Conservation (phyloP, 306 rosid species). For the Rosa multiflora region DNA sequence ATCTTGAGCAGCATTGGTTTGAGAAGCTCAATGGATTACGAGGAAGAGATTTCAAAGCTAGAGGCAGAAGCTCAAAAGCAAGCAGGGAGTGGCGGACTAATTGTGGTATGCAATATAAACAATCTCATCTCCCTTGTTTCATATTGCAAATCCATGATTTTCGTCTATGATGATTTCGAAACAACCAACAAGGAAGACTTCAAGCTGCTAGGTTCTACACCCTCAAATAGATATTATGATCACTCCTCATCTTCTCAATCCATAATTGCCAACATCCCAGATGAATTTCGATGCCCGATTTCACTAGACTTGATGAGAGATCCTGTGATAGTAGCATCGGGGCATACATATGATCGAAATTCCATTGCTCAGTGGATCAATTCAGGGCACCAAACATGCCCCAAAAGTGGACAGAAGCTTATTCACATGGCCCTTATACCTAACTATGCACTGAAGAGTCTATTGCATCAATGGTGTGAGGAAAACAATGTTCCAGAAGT, state of each 20-base stretch:
- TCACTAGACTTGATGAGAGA: slow-evolving; percentile 82
- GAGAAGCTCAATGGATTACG: slow-evolving; percentile 61
- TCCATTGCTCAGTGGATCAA: slow-evolving; percentile 89
- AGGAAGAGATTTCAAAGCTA: slow-evolving; percentile 69
- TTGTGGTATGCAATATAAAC: slow-evolving; percentile 70
- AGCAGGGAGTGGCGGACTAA: slow-evolving; percentile 89
- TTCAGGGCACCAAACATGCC: slow-evolving; percentile 87
- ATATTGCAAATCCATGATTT: slow-evolving; percentile 62
- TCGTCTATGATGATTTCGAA: slow-evolving; percentile 41
- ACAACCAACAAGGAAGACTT: slow-evolving; percentile 32
- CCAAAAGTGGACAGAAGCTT: slow-evolving; percentile 84
- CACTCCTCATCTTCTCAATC: slow-evolving; percentile 58
- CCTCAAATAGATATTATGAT: slow-evolving; percentile 32
- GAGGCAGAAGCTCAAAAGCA: slow-evolving; percentile 77
- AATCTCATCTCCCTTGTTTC: slow-evolving; percentile 67
- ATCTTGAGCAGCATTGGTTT: slow-evolving; percentile 63
- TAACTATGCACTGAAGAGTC: slow-evolving; percentile 80
- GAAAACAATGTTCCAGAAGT: slow-evolving; percentile 51
- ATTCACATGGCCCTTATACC: slow-evolving; percentile 91
- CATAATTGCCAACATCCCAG: slow-evolving; percentile 50
- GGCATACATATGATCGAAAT: slow-evolving; percentile 76
- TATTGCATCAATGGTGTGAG: slow-evolving; percentile 77
- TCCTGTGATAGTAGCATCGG: slow-evolving; percentile 89
- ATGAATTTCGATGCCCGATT: slow-evolving; percentile 92
- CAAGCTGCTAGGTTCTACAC: slow-evolving; percentile 38